Base-by-base conservation (phyloP, 2,329 filamentous ascomycete species). In the Aspergillus cejpii region DNA sequence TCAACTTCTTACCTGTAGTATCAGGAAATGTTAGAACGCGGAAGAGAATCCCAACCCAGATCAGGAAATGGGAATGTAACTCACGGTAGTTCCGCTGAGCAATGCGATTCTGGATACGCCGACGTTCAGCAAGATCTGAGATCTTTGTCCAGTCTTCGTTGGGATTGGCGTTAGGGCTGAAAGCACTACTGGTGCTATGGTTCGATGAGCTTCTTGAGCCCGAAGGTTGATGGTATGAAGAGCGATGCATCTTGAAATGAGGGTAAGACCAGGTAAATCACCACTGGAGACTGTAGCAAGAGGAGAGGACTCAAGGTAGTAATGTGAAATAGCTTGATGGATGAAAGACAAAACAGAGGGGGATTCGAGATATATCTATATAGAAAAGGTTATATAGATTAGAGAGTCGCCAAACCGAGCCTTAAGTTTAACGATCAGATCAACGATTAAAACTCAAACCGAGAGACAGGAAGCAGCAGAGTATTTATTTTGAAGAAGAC, bases 91-190 rank as follows among this genome's bases (percentile, higher is more conserved):
- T 95, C 61, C 90, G 84, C 73, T 97, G 91, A 56, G 91, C 91
- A 76, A 97, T 96, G 58, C 91, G 83, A 74, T 97, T 97, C 72
- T 97, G 90, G 73, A 96, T 95, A 64, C 90, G 81, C 61, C 90
- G 78, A 63, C 92, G 83, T 73, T 97, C 91, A 41, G 90, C 91
- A 48, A 97, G 83, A 69, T 97, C 91, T 46, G 91, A 94, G 66
- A 97, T 95, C 80, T 96, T 94, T 64, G 91, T 96, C 91, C 91
- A 97, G 74, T 97, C 91, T 73, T 97, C 91, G 63, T 96, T 90
- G 44, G 91, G 87, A 67, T 94, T 94, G 59, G 90, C 91, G 53
- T 88, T 94, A 60, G 85, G 85, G 71, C 87, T 94, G 75, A 94
- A 95, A 58, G 91, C 91, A 71, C 88, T 95, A 74, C 88, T 95